Evolutionary conservation across 345 rosid species (phyloP).

Genomic region (Euphorbia tirucalli): DNA sequence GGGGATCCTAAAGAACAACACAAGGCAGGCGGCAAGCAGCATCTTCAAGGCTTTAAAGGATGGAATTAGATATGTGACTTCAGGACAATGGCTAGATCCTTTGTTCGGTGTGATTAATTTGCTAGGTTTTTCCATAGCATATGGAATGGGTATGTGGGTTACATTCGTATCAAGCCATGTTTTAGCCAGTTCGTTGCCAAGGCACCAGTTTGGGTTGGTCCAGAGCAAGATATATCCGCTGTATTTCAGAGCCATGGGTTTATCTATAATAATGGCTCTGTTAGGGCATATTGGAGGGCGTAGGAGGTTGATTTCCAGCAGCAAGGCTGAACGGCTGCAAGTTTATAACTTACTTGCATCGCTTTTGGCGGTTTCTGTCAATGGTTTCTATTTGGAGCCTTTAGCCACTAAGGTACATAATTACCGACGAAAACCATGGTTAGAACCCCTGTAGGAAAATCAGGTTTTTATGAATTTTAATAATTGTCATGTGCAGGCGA

Average conservation of each 20-base stretch:
- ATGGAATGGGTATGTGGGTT: constrained; percentile 75
- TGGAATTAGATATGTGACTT: constrained; percentile 4
- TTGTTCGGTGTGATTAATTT: constrained; percentile 37
- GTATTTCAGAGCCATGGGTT: constrained; percentile 52
- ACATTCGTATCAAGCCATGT: constrained; percentile 68
- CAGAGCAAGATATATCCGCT: constrained; percentile 85
- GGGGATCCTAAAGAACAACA: constrained; percentile 9
- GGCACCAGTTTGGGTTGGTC: constrained; percentile 66
- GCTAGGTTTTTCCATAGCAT: constrained; percentile 50
- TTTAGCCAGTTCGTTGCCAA: constrained; percentile 46
- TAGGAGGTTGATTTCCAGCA: constrained; percentile 21
- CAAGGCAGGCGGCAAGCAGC: background rate
- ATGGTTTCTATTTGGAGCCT: constrained; percentile 60
- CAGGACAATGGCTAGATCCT: constrained; percentile 9
- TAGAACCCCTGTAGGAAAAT: no score
- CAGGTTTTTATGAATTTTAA: background rate
- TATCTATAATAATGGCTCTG: constrained; percentile 43
- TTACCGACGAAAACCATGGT: no score
- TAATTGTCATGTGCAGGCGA: constrained; percentile 35
- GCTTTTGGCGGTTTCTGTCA: constrained; percentile 45
- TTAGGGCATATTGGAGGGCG: constrained; percentile 49
- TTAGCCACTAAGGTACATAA: constrained; percentile 63
- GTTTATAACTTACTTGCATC: constrained; percentile 46
- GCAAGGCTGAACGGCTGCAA: constrained; percentile 51
- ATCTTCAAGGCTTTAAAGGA: background rate